Base-by-base conservation (phyloP, 2,329 filamentous ascomycete species). In the Penicillium vulpinum region DNA sequence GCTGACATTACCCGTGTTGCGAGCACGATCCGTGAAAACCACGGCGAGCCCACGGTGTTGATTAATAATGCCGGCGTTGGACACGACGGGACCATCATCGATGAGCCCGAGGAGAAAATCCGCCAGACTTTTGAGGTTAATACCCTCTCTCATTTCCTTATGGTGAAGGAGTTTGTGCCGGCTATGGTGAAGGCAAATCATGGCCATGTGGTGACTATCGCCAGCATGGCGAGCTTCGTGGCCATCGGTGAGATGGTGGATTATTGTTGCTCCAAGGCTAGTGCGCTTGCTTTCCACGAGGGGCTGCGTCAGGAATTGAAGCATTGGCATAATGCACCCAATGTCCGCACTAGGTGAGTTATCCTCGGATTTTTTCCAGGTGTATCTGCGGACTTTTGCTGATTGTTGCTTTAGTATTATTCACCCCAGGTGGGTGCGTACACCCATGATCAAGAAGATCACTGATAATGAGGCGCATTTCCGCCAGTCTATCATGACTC, bases 161-260 rank as follows among this genome's bases (percentile, higher is more conserved):
- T 76, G 55, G 76, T 81, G 10, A 75, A 78, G 50, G 80, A 81
- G 59, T 83, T 84, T 68, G 62, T 84, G 31, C 82, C 81, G 0
- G 70, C 72, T 48, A 84, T 84, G 81, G 64, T 83, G 22, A 63
- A 66, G 43, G 69, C 72, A 18, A 79, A 82, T 61, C 81, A 83
- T 61, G 84, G 83, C 3, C 83, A 85, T 59, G 73, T 86, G 29
- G 75, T 86, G 11, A 83, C 81, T 0, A 75, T 86, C 15, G 82
- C 83, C 3, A 82, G 79, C 56, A 74, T 80, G 64, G 81, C 81
- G 10, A 80, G 78, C 35, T 84, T 81, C 62, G 56, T 82, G 5
- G 71, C 73, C 0, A 60, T 79, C 4, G 77, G 74, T 1, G 77
- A 80, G 29, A 79, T 85, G 59, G 78, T 78, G 10, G 81, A 83